Percentiles rank a stretch among this genome's conserved stretches.
phyloP scores from a whole-genome alignment of 768 basidiomycete genomes.

The Sarcodon sp. region DNA sequence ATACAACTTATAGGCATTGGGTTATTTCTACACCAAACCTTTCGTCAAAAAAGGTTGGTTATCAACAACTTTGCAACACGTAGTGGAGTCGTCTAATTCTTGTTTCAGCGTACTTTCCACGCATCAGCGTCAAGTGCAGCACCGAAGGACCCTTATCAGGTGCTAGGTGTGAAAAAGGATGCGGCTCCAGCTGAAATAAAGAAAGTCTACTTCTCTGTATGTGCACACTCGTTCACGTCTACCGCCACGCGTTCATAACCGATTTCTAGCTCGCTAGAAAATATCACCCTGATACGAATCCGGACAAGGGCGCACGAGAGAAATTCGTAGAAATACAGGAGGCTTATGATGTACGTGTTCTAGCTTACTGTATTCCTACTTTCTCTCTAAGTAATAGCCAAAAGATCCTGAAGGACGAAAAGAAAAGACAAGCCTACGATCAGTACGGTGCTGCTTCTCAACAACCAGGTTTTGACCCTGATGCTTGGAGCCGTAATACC shows the following conservation, averaged over 20 bases:
- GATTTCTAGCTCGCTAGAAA: slow-evolving; percentile 82
- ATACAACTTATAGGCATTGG: not conserved
- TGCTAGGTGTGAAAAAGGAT: slow-evolving; percentile 81
- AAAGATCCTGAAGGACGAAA: slow-evolving; percentile 87
- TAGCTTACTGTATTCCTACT: slow-evolving; percentile 3
- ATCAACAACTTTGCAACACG: not conserved
- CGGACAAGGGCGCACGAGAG: slow-evolving; percentile 79
- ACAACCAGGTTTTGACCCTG: slow-evolving; percentile 88
- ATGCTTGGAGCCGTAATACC: slow-evolving; percentile 49
- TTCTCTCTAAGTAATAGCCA: not conserved
- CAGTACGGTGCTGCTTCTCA: slow-evolving; percentile 88
- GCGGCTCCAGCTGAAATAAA: slow-evolving; percentile 85
- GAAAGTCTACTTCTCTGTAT: slow-evolving; percentile 91
- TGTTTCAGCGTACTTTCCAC: slow-evolving; percentile 61
- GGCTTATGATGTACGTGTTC: slow-evolving; percentile 79
- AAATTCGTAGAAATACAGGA: slow-evolving; percentile 95
- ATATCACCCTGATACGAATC: slow-evolving; percentile 96
- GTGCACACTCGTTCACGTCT: slow-evolving; percentile 15
- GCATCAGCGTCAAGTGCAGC: slow-evolving; percentile 39
- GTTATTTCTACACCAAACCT: slow-evolving; percentile 7
- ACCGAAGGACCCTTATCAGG: slow-evolving; percentile 78
- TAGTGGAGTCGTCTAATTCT: slow-evolving; percentile 2
- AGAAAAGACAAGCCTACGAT: slow-evolving; percentile 85
- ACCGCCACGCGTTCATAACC: slow-evolving; percentile 7
- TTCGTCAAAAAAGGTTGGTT: not conserved